Base-by-base conservation (phyloP, 2,329 filamentous ascomycete genomes). In the Fusarium stilboides region DNA sequence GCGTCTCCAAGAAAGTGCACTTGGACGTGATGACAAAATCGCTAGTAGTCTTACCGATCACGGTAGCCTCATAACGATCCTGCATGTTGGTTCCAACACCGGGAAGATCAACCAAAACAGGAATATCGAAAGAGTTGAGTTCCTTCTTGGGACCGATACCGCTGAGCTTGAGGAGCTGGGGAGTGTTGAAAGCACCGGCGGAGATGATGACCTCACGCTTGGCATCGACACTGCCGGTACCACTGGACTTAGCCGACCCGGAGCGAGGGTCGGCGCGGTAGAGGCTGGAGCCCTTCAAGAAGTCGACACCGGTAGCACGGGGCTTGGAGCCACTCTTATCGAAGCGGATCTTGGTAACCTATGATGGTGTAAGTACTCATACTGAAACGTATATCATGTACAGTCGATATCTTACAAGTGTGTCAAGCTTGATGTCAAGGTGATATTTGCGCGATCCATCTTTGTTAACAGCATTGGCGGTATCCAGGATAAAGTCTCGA, bases 81-180 rank as follows among this genome's bases (percentile, higher is more conserved):
- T 88, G 82, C 26, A 90, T 79, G 75, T 89, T 89, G 19, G 80
- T 83, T 43, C 88, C 88, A 15, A 91, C 87, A 37, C 86, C 88
- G 0, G 86, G 86, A 1, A 87, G 80, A 13, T 75, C 60, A 6
- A 79, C 69, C 0, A 76, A 28, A 1, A 74, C 59, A 17, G 73
- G 69, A 4, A 77, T 74, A 2, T 86, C 68, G 1, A 85, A 68
- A 0, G 62, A 66, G 3, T 64, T 53, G 17, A 75, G 71, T n/a
- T 75, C 71, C 45, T 68, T 50, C 54, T 70, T 74, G 7, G 73
- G 73, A 1, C 68, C 73, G 10, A 75, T 55, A 4, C 85, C 85
- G 44, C 82, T 84, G 2, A 86, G 78, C 74, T 84, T 84, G 1
- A 87, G 80, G 3, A 87, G 77, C 51, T 86, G 83, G 1, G 85